Evolutionary conservation across 2,329 filamentous ascomycete species (phyloP), one percentile per base, ranked within the genome.

Genomic region (Mycocentrospora acerina): DNA sequence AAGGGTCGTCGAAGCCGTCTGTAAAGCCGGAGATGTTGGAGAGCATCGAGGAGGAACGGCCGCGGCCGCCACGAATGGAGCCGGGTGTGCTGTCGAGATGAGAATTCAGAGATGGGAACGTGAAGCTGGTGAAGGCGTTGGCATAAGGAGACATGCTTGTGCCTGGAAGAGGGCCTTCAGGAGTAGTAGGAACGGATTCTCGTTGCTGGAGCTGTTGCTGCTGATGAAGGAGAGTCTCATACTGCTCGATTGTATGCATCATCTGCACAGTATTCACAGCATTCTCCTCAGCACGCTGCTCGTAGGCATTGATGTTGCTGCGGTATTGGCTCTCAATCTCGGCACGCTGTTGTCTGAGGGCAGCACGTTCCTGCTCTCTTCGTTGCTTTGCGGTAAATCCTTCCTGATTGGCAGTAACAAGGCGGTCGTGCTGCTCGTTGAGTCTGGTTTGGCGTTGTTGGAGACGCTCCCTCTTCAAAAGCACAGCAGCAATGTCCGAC

Each of bases 401-500:
- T 32, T 82, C 77, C 34, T 74, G 76, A 61, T 86, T 86, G 52
- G 85, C 85, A 52, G 85, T 81, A 16, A 78, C 76, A 53, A 90
- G 82, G 53, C 82, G 82, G 39, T 82, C 81, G 51, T 86, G 77
- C 64, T 90, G 86, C 50, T 80, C 82, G 50, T 85, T 82, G 16
- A 88, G 80, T 70, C 88, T 88, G 59, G 77, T 76, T 53, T 87
- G 84, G 34, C 86, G 82, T 17, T 79, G 76, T 38, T 81, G 79
- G 28, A 88, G 82, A 68, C 86, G 86, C 70, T 88, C 87, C 33
- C 80, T 78, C 64, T 87, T 87, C 40, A 81, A 79, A 57, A 83
- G 77, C 19, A 84, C 71, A 46, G 76, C 76, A 14, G 74, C 71
- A 55, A 83, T 78, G 40, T 90, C 86, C 31, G 81, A 76, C 52